phyloP scores from a whole-genome alignment of 73 alveolate genomes.

The Paramecium octaurelia region DNA sequence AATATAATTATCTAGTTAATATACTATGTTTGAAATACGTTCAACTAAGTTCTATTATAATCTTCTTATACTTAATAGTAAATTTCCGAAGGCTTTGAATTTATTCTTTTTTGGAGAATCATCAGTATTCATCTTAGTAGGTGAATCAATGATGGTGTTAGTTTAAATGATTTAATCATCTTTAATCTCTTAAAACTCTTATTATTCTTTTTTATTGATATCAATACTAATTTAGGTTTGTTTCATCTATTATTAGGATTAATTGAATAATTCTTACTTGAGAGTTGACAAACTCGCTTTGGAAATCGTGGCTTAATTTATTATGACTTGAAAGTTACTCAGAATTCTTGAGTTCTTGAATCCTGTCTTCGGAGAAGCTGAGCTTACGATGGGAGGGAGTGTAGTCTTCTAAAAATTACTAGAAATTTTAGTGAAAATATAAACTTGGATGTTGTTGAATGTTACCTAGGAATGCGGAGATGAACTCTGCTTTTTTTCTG shows the following conservation, averaged over 20 bases:
- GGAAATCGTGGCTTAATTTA: background rate
- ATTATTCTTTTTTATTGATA: background rate
- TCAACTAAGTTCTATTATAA: background rate
- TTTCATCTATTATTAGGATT: background rate
- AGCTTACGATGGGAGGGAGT: background rate
- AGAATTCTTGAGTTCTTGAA: background rate
- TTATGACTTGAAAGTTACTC: background rate
- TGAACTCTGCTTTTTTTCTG: background rate
- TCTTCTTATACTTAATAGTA: background rate
- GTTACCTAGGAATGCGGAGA: background rate
- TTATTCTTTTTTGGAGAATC: background rate
- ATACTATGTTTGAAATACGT: background rate
- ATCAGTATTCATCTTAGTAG: background rate
- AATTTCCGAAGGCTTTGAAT: constrained; percentile 19
- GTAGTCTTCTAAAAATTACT: background rate
- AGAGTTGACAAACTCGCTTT: background rate
- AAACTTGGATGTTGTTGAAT: background rate
- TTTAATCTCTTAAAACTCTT: background rate
- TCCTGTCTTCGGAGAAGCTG: background rate
- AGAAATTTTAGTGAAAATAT: background rate
- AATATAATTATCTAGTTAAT: background rate
- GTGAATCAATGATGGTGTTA: background rate
- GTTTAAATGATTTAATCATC: background rate
- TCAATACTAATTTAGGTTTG: background rate
- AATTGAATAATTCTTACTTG: background rate